Conservation (phyloP, 768 basidiomycete genomes). For the Agaricus subrufescens region DNA sequence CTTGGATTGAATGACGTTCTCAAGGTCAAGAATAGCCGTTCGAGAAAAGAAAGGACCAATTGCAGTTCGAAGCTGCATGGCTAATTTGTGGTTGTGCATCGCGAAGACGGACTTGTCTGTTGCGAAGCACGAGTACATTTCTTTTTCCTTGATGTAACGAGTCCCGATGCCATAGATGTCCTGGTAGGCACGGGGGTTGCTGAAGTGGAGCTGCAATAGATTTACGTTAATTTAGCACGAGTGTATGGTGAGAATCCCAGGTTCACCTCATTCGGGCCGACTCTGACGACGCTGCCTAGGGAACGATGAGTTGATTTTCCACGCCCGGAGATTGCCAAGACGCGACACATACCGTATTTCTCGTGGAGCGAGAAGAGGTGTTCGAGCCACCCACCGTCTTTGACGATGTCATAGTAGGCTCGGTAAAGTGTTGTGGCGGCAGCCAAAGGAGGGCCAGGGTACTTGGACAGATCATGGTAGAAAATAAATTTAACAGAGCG, state of each 20-base stretch:
- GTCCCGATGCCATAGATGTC: conserved; percentile 37
- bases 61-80: conserved; percentile 27
- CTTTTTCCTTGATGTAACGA: conserved; percentile 29
- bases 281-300: conserved; percentile 31
- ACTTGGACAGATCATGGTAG: conserved; percentile 24
- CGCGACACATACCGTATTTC: conserved; percentile 26
- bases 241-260: not conserved
- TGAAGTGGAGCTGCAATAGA: conserved; percentile 34
- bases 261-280: conserved; percentile 35
- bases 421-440: conserved; percentile 28
- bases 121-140: conserved; percentile 33
- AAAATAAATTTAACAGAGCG: conserved; percentile 15
- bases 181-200: conserved; percentile 30
- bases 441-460: conserved; percentile 29
- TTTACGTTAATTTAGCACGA: not conserved
- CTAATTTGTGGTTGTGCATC: conserved; percentile 28
- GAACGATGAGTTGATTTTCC: not conserved
- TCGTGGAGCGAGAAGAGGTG: conserved; percentile 31
- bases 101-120: conserved; percentile 33
- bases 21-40: conserved; percentile 31
- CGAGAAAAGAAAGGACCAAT: conserved; percentile 37
- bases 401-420: conserved; percentile 29
- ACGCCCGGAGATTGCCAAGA: no score
- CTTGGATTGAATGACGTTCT: conserved; percentile 29
- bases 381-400: conserved; percentile 32